These are phyloP conservation scores for Yarrowia keelungensis DNA, from an alignment of 805 yeast genomes.

Conservation along the genomic window DNA sequence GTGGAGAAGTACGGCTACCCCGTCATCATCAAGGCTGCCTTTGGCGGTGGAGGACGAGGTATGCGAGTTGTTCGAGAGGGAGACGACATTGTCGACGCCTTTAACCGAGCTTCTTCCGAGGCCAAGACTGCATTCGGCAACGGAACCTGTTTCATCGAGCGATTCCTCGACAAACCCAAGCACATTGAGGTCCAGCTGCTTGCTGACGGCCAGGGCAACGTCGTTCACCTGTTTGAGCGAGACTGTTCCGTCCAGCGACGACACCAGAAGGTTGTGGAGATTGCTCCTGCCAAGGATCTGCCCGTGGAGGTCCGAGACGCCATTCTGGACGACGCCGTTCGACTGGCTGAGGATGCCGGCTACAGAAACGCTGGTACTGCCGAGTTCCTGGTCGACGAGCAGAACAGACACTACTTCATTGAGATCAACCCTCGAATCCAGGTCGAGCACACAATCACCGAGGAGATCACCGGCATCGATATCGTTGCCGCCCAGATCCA, in stretches of 20 bases:
- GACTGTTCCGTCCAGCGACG: constrained; percentile 99
- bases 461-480: constrained; percentile 98
- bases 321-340: constrained; percentile 92
- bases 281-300: constrained; percentile 94
- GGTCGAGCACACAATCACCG: constrained; percentile 98
- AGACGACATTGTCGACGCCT: constrained; percentile 90
- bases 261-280: constrained; percentile 98
- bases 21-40: constrained; percentile 97
- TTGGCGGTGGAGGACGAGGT: constrained; percentile 99
- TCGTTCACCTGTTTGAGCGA: constrained; percentile 93
- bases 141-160: constrained; percentile 97
- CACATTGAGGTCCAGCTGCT: constrained; percentile 97
- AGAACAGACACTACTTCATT: constrained; percentile 95
- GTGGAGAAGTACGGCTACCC: constrained; percentile 90
- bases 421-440: constrained; percentile 98
- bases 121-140: constrained; percentile 96
- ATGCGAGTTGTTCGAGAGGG: constrained; percentile 99
- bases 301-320: constrained; percentile 87
- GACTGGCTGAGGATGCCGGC: constrained; percentile 83
- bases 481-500: constrained; percentile 98
- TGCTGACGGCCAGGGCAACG: constrained; percentile 94
- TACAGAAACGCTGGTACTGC: constrained; percentile 99
- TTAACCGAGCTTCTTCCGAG: constrained; percentile 90
- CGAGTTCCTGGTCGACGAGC: constrained; percentile 90
- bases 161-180: constrained; percentile 93